These are phyloP conservation scores for Pichia phayaonensis DNA, from an alignment of 805 yeast species.

Conservation along the genomic window DNA sequence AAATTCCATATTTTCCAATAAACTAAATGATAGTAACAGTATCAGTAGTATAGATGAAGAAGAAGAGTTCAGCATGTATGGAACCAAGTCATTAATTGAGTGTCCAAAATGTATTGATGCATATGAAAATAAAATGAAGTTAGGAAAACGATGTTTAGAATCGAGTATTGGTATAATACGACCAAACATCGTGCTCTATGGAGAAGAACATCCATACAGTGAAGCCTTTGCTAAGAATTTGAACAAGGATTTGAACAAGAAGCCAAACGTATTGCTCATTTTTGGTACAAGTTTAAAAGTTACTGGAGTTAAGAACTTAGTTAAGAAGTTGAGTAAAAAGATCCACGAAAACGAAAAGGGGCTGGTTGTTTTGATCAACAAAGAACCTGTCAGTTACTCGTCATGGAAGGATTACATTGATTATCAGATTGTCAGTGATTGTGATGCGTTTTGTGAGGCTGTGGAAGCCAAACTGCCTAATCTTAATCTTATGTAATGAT, in stretches of 20 bases:
- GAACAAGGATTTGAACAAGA: constrained; percentile 51
- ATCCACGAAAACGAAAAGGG: constrained; percentile 73
- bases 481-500: too few relatives aligned
- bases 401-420: constrained; percentile 71
- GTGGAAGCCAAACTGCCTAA: constrained; percentile 45
- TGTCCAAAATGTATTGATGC: constrained; percentile 62
- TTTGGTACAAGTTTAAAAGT: constrained; percentile 92
- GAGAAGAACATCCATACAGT: constrained; percentile 87
- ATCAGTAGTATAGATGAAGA: constrained; percentile 5
- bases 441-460: constrained; percentile 70
- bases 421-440: constrained; percentile 70
- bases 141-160: constrained; percentile 71
- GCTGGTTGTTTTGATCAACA: constrained; percentile 66
- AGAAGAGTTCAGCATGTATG: constrained; percentile 35
- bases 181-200: constrained; percentile 88
- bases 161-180: constrained; percentile 69
- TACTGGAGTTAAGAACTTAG: constrained; percentile 78
- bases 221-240: constrained; percentile 71
- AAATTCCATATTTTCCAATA: neutral
- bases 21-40: constrained; percentile 28
- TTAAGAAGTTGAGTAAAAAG: constrained; percentile 55
- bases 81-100: constrained; percentile 47
- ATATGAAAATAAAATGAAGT: constrained; percentile 45
- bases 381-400: constrained; percentile 50
- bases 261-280: constrained; percentile 75